Conservation (phyloP, 768 basidiomycete genomes). For the Hysterangium stoloniferum region DNA sequence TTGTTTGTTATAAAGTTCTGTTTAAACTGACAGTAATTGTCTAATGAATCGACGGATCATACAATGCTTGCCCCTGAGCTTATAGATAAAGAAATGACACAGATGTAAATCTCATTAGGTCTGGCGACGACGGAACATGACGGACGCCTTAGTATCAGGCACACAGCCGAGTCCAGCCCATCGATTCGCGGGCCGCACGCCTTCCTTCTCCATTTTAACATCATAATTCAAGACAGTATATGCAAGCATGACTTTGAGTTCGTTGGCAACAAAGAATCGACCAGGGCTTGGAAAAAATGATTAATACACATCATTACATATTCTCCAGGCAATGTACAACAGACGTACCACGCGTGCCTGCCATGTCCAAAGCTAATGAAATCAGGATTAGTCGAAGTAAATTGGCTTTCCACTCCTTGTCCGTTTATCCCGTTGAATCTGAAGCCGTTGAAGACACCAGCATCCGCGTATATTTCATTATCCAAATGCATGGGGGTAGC, state of each 20-base stretch:
- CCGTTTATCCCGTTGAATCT: slow-evolving; percentile 10
- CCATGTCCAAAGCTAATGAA: slow-evolving; percentile 6
- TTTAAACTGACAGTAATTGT: too few species aligned
- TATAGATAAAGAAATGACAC: too few species aligned
- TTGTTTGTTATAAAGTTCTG: too few species aligned
- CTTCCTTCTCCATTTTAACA: slow-evolving; percentile 23
- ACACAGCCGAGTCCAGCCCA: slow-evolving; percentile 14
- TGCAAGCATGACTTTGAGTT: slow-evolving; percentile 16
- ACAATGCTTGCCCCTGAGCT: too few species aligned
- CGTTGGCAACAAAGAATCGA: slow-evolving; percentile 15
- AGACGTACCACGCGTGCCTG: slow-evolving; percentile 3
- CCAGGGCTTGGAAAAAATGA: slow-evolving; percentile 13
- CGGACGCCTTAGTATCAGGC: slow-evolving; percentile 17
- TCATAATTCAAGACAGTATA: slow-evolving; percentile 24
- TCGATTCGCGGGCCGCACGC: slow-evolving; percentile 18
- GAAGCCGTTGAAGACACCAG: slow-evolving; percentile 14
- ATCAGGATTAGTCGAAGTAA: neutral
- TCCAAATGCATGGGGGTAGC: slow-evolving; percentile 13
- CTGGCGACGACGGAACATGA: slow-evolving; percentile 18
- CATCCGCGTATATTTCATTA: slow-evolving; percentile 7
- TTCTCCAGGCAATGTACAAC: too few species aligned
- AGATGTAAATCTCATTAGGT: too few species aligned
- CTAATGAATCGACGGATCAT: too few species aligned
- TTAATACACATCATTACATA: too few species aligned
- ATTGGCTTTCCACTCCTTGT: slow-evolving; percentile 13